Base-by-base conservation (phyloP, 495 filamentous ascomycete genomes). In the Podospora fimiseda region DNA sequence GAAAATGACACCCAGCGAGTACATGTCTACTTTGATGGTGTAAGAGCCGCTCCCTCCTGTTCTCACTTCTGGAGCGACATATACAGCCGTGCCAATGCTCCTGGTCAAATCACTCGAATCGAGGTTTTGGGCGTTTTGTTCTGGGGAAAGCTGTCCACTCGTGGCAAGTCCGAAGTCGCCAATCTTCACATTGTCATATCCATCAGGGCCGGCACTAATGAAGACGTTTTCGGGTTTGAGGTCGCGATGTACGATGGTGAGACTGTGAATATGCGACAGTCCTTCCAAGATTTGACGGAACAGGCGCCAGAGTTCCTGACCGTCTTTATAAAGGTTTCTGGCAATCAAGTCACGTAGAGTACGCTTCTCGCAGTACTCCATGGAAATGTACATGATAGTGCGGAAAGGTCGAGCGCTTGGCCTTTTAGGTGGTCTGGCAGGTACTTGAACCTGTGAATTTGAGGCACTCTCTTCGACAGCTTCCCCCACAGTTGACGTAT, bases 191-290 rank as follows among this genome's bases (percentile, higher is more conserved):
- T 95, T 92, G 41, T 87, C 88, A 2, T 85, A 78, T 30, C 85
- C 80, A 61, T 97, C 94, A 9, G 69, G 59, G 9, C 69, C 69
- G 19, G 65, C 63, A 22, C 65, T 66, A 59, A 97, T 93, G 70
- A 98, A 98, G 43, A 98, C 82, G 57, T 98, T 98, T 60, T 98
- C 94, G 0, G 93, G 93, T 62, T 97, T 97, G n/a, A 98, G 76
- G 66, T 98, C 93, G 1, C 93, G 85, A 62, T 98, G 93, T 18
- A 98, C 92, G 58, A 98, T 95, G 41, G 89, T 90, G 49, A 93
- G 76, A 30, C 84, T 77, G 63, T 98, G 93, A 42, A 98, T 90
- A 68, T 98, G 90, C 36, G 79, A 85, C 14, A 98, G 67, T 0
- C 93, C 93, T 70, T 97, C 90, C 2, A 96, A 74, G 11, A 96